Base-by-base conservation (phyloP, 139 green algal genomes). In the Pseudopediastrum boryanum region DNA sequence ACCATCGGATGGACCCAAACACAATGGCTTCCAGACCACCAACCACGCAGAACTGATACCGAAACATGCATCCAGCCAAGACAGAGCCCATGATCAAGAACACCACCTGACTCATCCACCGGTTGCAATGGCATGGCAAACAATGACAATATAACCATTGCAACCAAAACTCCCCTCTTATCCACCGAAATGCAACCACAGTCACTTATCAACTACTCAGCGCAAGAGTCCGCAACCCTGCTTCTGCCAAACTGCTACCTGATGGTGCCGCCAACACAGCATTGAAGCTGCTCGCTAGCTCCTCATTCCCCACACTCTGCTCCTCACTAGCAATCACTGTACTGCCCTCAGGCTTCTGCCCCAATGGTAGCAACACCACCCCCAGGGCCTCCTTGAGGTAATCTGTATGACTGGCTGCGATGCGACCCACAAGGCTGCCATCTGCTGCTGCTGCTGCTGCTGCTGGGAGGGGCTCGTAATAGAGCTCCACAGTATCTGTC, bases 401-500 rank as follows among this genome's bases (percentile, higher is more conserved):
- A 4, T 39, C 84, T 3, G 27, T 42, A 50, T 89, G 70, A 33
- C 31, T 62, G 10, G 85, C 50, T 10, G 63, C 71, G 35, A 85
- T 63, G 52, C 77, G 76, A 19, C 65, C 64, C 27, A 85, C n/a
- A 16, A 75, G 27, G 50, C 38, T 2, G 48, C 51, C 61, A 31
- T 75, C 63, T 75, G 76, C 69, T 76, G 42, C 46, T 51, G 10
- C 70, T 12, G 67, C 64, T 29, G 65, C 69, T 41, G 65, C 29
- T 1, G 72, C 27, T 39, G 61, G 41, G 23, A 50, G 67, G 50
- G 71, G 41, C 51, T 62, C 51, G 39, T 92, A 87, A 71, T 86
- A 95, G 1, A 96, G 69, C 38, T 93, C 89, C 51, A 97, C 89
- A 13, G 72, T 31, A 78, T 98, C 94, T 2, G 81, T 87, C 0